phyloP scores from a whole-genome alignment of 257 asterid genomes.

The Knoxia roxburghii region DNA sequence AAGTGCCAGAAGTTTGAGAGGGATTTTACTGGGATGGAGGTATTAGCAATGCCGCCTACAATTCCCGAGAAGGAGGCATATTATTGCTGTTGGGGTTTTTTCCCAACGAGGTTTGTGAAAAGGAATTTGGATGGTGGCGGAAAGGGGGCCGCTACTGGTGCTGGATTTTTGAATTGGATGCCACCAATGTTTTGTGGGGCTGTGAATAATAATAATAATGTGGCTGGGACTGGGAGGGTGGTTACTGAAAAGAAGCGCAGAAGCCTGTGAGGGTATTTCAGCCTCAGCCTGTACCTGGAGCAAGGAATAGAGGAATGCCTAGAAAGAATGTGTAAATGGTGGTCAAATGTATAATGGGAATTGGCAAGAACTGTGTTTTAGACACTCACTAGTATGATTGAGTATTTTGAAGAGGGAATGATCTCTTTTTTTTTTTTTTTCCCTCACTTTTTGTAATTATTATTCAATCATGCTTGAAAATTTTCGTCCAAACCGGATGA shows the following conservation, averaged over 20 bases:
- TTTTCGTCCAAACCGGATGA: too few species aligned
- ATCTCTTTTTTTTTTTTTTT: too few species aligned
- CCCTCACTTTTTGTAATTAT: too few species aligned
- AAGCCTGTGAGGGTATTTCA: conserved; percentile 1
- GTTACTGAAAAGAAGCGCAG: conserved; percentile 7
- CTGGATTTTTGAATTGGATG: conserved; percentile 73
- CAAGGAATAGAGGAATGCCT: conserved; percentile 73
- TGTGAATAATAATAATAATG: too few species aligned
- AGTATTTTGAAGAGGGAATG: background rate
- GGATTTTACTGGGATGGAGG: conserved; percentile 64
- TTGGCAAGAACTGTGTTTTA: background rate
- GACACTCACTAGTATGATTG: background rate
- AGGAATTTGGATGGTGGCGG: conserved; percentile 26
- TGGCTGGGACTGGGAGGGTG: conserved; percentile 5
- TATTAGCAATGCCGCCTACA: conserved; percentile 59
- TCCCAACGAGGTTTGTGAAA: conserved; percentile 63
- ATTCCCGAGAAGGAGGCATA: too few species aligned
- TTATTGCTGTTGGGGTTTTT: too few species aligned
- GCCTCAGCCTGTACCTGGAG: conserved; percentile 13
- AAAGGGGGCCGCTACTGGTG: conserved; percentile 12
- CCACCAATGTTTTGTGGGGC: conserved; percentile 45
- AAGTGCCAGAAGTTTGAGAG: conserved; percentile 67
- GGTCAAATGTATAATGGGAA: too few species aligned
- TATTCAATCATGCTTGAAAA: too few species aligned
- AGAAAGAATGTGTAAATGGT: conserved; percentile 30